Percentiles rank a stretch among this genome's conserved stretches.
These are phyloP conservation scores for Eucalyptus cloeziana DNA, from an alignment of 345 rosid species.

Conservation along the genomic window DNA sequence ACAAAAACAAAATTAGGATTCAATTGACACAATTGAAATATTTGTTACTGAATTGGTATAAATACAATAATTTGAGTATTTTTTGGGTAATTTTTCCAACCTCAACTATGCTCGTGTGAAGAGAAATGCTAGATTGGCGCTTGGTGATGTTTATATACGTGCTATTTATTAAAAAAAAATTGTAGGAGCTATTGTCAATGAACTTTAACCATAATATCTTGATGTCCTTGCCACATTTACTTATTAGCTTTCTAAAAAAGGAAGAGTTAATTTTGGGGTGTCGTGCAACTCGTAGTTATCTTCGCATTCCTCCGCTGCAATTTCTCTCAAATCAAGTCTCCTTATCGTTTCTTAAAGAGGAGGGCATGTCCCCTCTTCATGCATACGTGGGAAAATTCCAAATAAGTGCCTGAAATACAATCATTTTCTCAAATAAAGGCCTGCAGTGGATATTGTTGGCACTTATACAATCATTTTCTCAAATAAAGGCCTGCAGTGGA, in stretches of 20 bases:
- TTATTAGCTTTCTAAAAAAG: neutral
- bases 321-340: neutral
- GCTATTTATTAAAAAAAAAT: too few species aligned
- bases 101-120: neutral
- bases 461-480: fast-evolving
- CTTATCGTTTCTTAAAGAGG: neutral
- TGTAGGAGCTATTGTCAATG: neutral
- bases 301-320: neutral
- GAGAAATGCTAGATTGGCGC: too few species aligned
- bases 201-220: neutral
- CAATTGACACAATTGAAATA: fast-evolving
- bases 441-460: fast-evolving
- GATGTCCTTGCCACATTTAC: neutral
- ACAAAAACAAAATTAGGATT: fast-evolving
- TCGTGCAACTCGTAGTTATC: neutral
- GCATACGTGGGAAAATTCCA: neutral
- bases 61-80: neutral
- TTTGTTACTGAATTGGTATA: neutral
- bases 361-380: neutral
- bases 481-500: fast-evolving
- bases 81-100: neutral
- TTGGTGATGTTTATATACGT: neutral
- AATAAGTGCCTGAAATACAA: fast-evolving
- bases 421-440: too few species aligned
- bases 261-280: neutral